Conservation (phyloP, 2,329 filamentous ascomycete genomes). For the Diplodia seriata region DNA sequence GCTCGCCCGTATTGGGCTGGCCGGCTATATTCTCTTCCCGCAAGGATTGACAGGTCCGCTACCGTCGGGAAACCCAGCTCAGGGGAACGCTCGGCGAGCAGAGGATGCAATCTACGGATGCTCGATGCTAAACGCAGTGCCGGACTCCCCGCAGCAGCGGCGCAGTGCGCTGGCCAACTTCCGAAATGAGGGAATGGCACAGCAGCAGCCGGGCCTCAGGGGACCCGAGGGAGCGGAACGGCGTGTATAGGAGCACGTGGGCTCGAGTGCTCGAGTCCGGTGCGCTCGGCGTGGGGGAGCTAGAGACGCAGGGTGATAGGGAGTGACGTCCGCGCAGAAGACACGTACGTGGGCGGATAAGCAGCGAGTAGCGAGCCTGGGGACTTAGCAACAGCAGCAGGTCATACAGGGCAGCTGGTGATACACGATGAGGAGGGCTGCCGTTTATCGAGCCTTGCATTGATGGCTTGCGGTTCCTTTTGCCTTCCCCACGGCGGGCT, state of each 20-base stretch:
- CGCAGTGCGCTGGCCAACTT: slow-evolving; percentile 11
- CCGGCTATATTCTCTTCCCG: slow-evolving; percentile 13
- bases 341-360: slow-evolving; percentile 23
- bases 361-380: slow-evolving; percentile 2
- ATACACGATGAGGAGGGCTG: slow-evolving; percentile 1
- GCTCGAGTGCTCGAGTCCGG: background rate
- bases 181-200: slow-evolving; percentile 26
- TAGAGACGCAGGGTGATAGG: slow-evolving; percentile 23
- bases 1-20: background rate
- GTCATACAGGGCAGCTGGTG: slow-evolving; percentile 18
- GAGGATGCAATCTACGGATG: slow-evolving; percentile 19
- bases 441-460: slow-evolving; percentile 20
- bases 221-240: slow-evolving; percentile 22
- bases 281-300: slow-evolving; percentile 21
- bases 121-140: slow-evolving; percentile 5
- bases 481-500: slow-evolving; percentile 22
- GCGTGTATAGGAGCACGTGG: slow-evolving; percentile 27
- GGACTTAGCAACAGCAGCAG: slow-evolving; percentile 23
- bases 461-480: slow-evolving; percentile 26
- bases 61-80: slow-evolving; percentile 11
- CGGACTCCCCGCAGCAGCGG: slow-evolving; percentile 18
- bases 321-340: slow-evolving; percentile 20
- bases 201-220: slow-evolving; percentile 15
- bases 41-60: slow-evolving; percentile 3
- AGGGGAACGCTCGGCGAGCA: slow-evolving; percentile 15